Base-by-base conservation (phyloP, 2,329 filamentous ascomycete genomes). In the Fusarium sp. region DNA sequence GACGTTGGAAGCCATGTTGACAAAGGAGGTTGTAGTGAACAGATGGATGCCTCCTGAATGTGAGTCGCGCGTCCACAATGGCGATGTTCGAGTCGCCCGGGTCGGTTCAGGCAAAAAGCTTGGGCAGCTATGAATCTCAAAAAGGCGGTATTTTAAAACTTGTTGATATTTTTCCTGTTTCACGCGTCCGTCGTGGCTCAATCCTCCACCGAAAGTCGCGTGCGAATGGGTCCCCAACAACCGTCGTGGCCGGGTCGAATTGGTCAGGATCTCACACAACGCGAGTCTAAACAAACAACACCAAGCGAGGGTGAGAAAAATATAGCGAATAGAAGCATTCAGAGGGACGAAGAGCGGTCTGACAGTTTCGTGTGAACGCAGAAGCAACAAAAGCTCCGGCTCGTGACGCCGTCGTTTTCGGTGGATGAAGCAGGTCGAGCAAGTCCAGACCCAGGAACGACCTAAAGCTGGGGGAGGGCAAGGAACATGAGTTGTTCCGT, bases 1-100 rank as follows among this genome's bases (percentile, higher is more conserved):
- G 8, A 63, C 45, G 73, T 84, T 80, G 66, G 81, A 81, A 66
- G 80, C 79, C 84, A 85, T 85, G 56, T 45, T 84, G 74, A 75
- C 68, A 65, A 60, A 61, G 63, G 65, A 69, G 40, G 63, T 30
- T 4, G 8, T 50, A 27, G 59, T 22, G 14, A 67, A 20, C 22
- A 20, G 30, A 54, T 52, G 38, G 32, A 65, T 50, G 32, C 38
- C 37, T 58, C 30, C 25, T 54, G 61, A 58, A 65, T 20, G 57
- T 54, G 58, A 56, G 65, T 69, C 72, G 70, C 69, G 68, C 69
- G 68, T 76, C 58, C 25, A 73, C 62, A 68, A 54, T 54, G 38
- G 38, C 72, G 60, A 59, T 22, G 8, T 58, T 54, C 27, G 38
- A 45, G 40, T 63, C 57, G 47, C 52, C 47, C 37, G 32, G 37